Percentiles rank a stretch among this genome's conserved stretches.
These are phyloP conservation scores for Hippophae tibetana DNA, from an alignment of 306 rosid species.

Conservation along the genomic window DNA sequence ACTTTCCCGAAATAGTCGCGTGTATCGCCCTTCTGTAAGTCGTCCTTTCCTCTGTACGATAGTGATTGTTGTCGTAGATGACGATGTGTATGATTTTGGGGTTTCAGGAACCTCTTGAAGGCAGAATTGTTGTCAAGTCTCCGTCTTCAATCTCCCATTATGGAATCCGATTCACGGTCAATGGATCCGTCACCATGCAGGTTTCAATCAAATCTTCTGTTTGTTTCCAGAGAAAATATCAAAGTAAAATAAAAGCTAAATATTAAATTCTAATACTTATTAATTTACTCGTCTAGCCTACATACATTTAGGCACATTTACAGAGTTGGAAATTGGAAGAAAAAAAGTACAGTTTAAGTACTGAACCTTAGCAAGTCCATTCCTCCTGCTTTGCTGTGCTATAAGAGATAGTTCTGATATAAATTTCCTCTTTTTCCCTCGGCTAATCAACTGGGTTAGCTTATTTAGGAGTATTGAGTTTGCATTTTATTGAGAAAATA, in stretches of 20 bases:
- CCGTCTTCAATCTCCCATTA: constrained; percentile 63
- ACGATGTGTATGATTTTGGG: neutral
- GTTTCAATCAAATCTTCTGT: constrained; percentile 18
- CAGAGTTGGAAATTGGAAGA: too few species aligned
- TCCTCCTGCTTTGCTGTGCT: too few species aligned
- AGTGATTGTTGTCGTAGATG: neutral
- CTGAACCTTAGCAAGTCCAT: too few species aligned
- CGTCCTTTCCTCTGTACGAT: neutral
- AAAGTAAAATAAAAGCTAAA: neutral
- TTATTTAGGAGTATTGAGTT: too few species aligned
- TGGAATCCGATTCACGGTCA: constrained; percentile 60
- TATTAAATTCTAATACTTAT: too few species aligned
- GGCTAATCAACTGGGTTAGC: too few species aligned
- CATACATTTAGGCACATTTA: too few species aligned
- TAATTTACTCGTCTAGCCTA: neutral
- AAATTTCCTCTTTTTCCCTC: too few species aligned
- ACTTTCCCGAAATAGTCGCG: constrained; percentile 58
- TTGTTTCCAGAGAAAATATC: constrained; percentile 12
- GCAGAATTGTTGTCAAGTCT: constrained; percentile 50
- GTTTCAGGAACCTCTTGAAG: constrained; percentile 68
- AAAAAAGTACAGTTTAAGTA: too few species aligned
- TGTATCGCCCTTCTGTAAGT: constrained; percentile 75
- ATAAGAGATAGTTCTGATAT: too few species aligned
- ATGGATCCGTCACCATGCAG: constrained; percentile 85
- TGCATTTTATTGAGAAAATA: too few species aligned